Conservation (phyloP, 2,329 filamentous ascomycete genomes). For the Penicillium sp. region DNA sequence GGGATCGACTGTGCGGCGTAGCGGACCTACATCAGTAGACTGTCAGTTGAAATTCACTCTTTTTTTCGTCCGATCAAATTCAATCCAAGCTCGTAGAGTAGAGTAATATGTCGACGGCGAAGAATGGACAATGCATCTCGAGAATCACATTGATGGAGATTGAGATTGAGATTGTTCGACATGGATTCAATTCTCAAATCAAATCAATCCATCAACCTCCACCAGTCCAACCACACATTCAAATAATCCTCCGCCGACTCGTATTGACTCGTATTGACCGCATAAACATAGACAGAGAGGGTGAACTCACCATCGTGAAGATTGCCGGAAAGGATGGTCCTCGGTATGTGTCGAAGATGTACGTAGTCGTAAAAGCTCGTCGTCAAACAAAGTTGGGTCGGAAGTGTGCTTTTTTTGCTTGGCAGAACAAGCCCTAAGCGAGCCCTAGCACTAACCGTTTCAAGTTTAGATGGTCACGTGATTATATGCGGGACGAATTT, state of each 20-base stretch:
- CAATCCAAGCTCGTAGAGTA: too few species aligned
- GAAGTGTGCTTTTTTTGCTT: slow-evolving; percentile 41
- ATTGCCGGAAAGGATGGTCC: slow-evolving; percentile 40
- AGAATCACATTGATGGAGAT: too few species aligned
- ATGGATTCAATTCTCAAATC: too few species aligned
- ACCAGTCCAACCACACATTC: background rate
- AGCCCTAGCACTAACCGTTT: slow-evolving; percentile 39
- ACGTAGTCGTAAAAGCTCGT: slow-evolving; percentile 3
- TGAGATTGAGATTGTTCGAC: too few species aligned
- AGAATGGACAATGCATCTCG: too few species aligned
- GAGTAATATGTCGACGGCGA: too few species aligned
- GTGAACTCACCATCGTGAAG: slow-evolving; percentile 43
- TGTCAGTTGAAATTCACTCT: too few species aligned
- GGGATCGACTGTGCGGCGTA: slow-evolving; percentile 91
- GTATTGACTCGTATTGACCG: background rate
- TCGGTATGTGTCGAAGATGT: slow-evolving; percentile 23
- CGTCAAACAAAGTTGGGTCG: slow-evolving; percentile 22
- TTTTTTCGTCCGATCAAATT: too few species aligned
- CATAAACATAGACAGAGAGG: slow-evolving; percentile 13
- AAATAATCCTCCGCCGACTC: background rate
- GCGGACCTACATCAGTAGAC: too few species aligned
- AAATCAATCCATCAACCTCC: background rate
- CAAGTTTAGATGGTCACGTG: slow-evolving; percentile 10
- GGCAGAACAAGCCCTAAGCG: slow-evolving; percentile 35
- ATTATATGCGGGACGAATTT: background rate